Evolutionary conservation across 352 stramenopile species (phyloP).

Genomic region (Globisporangium emineosum): DNA sequence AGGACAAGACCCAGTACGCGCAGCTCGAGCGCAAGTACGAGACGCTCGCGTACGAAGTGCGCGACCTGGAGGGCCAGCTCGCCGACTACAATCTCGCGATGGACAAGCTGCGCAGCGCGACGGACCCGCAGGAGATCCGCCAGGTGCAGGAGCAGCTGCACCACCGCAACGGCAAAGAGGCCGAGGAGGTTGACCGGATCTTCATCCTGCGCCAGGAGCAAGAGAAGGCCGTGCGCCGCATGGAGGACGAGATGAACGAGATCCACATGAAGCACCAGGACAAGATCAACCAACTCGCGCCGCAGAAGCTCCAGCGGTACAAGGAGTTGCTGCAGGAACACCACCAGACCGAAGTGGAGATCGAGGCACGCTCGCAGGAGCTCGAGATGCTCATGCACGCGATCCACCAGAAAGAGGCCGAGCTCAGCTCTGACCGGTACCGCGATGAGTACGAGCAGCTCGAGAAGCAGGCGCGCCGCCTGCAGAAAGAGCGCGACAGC

Average conservation of each 20-base stretch:
- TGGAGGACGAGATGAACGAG: constrained; percentile 77
- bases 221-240: constrained; percentile 52
- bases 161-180: constrained; percentile 78
- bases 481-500: constrained; percentile 79
- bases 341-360: constrained; percentile 65
- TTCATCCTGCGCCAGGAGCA: constrained; percentile 89
- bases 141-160: constrained; percentile 68
- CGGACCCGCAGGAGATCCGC: constrained; percentile 60
- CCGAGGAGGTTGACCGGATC: constrained; percentile 84
- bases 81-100: constrained; percentile 94
- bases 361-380: constrained; percentile 65
- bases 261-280: constrained; percentile 79
- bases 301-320: constrained; percentile 84
- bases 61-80: constrained; percentile 88
- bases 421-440: constrained; percentile 64
- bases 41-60: constrained; percentile 60
- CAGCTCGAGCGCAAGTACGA: constrained; percentile 80
- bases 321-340: constrained; percentile 71
- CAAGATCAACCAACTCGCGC: constrained; percentile 88
- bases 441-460: constrained; percentile 78
- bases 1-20: constrained; percentile 89
- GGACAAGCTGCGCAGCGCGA: constrained; percentile 85
- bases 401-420: constrained; percentile 73
- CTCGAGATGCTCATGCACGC: constrained; percentile 71
- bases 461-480: constrained; percentile 53